Conservation (phyloP, 805 yeast genomes). For the Cyberlindnera maclurae region DNA sequence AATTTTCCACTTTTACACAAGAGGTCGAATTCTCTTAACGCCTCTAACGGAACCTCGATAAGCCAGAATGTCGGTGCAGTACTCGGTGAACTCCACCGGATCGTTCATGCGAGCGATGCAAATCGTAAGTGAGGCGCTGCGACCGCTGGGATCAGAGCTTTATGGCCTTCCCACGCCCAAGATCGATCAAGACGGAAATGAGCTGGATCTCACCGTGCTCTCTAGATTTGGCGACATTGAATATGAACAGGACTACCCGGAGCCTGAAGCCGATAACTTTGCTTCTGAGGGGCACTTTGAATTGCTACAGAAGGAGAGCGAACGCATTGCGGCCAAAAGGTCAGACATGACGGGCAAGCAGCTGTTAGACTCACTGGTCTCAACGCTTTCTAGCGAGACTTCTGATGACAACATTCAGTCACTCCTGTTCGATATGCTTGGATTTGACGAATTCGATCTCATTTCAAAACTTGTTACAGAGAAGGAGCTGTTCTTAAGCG, state of each 20-base stretch:
- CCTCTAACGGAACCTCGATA: no score
- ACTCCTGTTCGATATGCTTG: conserved; percentile 68
- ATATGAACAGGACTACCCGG: conserved; percentile 17
- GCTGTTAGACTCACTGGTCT: conserved; percentile 23
- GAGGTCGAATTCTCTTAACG: no score
- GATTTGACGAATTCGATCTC: conserved; percentile 79
- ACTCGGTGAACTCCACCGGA: conserved; percentile 56
- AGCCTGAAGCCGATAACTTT: conserved; percentile 11
- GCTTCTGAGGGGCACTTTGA: conserved; percentile 10
- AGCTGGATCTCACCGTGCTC: conserved; percentile 30
- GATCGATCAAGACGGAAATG: conserved; percentile 30
- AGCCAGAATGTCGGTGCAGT: conserved; percentile 36
- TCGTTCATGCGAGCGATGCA: conserved; percentile 78
- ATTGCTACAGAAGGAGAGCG: conserved; percentile 19
- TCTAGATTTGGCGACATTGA: conserved; percentile 28
- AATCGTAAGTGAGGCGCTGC: conserved; percentile 49
- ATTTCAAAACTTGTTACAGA: conserved; percentile 55
- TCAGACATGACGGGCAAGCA: conserved; percentile 30
- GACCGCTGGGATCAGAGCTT: conserved; percentile 20
- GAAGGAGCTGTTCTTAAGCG: conserved; percentile 27
- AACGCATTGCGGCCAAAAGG: conserved; percentile 28
- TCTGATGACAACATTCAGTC: conserved; percentile 63
- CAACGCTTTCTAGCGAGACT: conserved; percentile 29
- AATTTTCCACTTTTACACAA: no score
- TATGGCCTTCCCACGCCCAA: conserved; percentile 28